phyloP scores from a whole-genome alignment of 1,139 yeast species.

The Zygosaccharomyces pseudobailii region DNA sequence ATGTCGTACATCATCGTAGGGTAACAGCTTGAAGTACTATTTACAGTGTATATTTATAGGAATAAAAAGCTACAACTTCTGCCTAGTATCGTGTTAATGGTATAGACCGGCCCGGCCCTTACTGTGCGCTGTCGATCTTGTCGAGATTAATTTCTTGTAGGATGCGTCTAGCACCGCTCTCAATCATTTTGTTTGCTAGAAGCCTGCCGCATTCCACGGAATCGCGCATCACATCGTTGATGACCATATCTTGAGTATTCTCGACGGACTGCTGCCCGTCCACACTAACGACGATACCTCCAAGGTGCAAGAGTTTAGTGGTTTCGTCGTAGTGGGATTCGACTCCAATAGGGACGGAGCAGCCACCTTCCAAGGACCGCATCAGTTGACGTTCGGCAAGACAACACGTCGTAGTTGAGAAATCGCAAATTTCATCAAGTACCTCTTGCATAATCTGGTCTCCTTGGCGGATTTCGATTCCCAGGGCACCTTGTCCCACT shows the following conservation, averaged over 20 bases:
- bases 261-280: constrained; percentile 74
- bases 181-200: constrained; percentile 64
- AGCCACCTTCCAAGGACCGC: constrained; percentile 92
- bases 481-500: constrained; percentile 97
- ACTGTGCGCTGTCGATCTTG: constrained; percentile 39
- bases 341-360: constrained; percentile 96
- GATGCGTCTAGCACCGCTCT: constrained; percentile 76
- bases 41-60: neutral
- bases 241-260: constrained; percentile 26
- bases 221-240: constrained; percentile 43
- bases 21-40: neutral
- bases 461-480: constrained; percentile 75
- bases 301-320: constrained; percentile 45
- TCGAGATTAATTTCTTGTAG: constrained; percentile 76
- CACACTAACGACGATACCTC: constrained; percentile 77
- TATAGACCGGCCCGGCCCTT: neutral
- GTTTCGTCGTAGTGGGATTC: constrained; percentile 50
- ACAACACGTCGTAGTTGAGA: constrained; percentile 68
- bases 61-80: constrained; percentile 1
- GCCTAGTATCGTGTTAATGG: neutral
- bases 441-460: constrained; percentile 57
- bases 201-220: constrained; percentile 67
- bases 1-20: neutral
- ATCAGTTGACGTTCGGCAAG: constrained; percentile 85
- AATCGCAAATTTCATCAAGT: constrained; percentile 60